A percentile compares a stretch with the other conserved stretches of the same genome.
phyloP scores from a whole-genome alignment of 2,329 filamentous ascomycete species.

The Escovopsis sp. region DNA sequence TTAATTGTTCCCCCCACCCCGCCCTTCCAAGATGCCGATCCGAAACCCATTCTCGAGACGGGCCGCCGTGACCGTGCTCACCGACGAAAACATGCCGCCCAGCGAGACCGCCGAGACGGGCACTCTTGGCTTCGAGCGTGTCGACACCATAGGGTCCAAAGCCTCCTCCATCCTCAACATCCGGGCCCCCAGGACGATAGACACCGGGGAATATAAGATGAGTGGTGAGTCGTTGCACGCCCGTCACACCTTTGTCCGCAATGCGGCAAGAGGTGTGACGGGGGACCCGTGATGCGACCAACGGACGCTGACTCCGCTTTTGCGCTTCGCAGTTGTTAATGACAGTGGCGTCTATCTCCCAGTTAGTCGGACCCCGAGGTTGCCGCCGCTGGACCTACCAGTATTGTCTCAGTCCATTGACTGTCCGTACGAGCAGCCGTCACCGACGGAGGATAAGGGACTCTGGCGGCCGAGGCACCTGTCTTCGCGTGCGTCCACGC shows the following conservation, averaged over 20 bases:
- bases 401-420: neutral
- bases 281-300: slow-evolving; percentile 12
- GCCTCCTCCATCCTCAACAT: slow-evolving; percentile 48
- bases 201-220: slow-evolving; percentile 64
- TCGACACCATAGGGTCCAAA: slow-evolving; percentile 48
- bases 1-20: too few species aligned
- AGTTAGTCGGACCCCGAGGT: slow-evolving; percentile 33
- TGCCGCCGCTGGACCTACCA: neutral
- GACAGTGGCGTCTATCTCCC: slow-evolving; percentile 91
- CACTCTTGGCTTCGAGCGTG: slow-evolving; percentile 34
- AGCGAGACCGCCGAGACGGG: slow-evolving; percentile 22
- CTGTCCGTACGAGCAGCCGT: slow-evolving; percentile 43
- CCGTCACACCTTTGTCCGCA: neutral
- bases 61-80: slow-evolving; percentile 28
- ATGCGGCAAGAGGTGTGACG: too few species aligned
- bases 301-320: slow-evolving; percentile 11
- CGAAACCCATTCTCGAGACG: slow-evolving; percentile 58
- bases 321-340: slow-evolving; percentile 58
- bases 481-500: slow-evolving; percentile 37
- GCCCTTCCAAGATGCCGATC: slow-evolving; percentile 41
- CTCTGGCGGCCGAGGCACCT: slow-evolving; percentile 54
- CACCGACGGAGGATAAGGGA: slow-evolving; percentile 68
- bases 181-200: slow-evolving; percentile 42
- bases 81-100: slow-evolving; percentile 39
- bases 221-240: slow-evolving; percentile 43